Evolutionary conservation across 768 basidiomycete genomes (phyloP).

Genomic region (Lentinula aciculospora): DNA sequence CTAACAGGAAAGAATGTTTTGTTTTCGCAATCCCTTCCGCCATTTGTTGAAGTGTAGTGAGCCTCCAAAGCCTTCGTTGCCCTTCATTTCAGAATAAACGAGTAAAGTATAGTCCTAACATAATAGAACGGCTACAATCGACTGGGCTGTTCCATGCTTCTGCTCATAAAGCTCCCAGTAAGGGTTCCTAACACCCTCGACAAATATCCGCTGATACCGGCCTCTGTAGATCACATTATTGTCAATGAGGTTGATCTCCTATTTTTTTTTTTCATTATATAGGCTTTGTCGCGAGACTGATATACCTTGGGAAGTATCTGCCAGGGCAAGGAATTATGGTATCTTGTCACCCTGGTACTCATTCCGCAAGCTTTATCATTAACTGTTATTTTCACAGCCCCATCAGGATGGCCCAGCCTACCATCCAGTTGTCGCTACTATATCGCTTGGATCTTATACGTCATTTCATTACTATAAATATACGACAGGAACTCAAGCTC

Average conservation of each 20-base stretch:
- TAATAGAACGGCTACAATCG: constrained; percentile 61
- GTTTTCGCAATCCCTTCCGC: constrained; percentile 63
- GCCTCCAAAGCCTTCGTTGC: too few species aligned
- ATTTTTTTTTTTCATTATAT: constrained; percentile 9
- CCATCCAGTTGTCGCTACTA: constrained; percentile 82
- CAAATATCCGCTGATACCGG: background rate
- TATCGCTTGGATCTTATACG: constrained; percentile 81
- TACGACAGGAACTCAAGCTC: constrained; percentile 18
- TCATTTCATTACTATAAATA: constrained; percentile 83
- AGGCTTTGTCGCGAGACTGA: background rate
- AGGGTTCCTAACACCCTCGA: background rate
- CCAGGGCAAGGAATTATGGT: constrained; percentile 95
- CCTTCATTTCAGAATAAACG: too few species aligned
- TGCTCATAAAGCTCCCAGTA: constrained; percentile 59
- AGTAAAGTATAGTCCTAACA: constrained; percentile 67
- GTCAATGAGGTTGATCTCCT: constrained; percentile 80
- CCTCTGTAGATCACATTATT: constrained; percentile 61
- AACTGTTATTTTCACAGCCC: constrained; percentile 42
- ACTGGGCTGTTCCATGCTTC: constrained; percentile 61
- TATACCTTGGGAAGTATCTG: constrained; percentile 48
- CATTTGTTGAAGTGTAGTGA: constrained; percentile 65
- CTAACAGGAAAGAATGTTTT: constrained; percentile 64
- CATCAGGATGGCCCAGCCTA: constrained; percentile 93
- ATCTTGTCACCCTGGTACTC: constrained; percentile 14
- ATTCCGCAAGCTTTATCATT: background rate